Evolutionary conservation across 208 protist genomes (phyloP), one percentile per base, ranked within the genome.

Genomic region (Lotmaria passim): DNA sequence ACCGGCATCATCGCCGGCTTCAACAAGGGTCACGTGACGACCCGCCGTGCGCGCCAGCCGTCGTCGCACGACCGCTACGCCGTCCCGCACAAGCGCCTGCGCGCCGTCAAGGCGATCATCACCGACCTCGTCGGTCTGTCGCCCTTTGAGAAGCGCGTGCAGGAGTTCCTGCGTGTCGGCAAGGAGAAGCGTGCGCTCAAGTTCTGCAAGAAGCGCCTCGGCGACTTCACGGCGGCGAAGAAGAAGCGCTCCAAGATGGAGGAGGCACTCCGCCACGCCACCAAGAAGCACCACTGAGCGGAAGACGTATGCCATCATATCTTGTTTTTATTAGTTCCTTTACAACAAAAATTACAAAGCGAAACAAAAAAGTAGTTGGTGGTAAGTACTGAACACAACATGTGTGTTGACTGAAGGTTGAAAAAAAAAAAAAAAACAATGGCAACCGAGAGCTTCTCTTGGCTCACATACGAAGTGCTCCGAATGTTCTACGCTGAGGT

Each of bases 171-270:
- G 64, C 96, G 94, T 64, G 92, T 98, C 21, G 93, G 93, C 30
- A 96, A 96, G 88, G 96, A 98, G 77, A 98, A 98, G 90, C 91
- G 94, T 67, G 96, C 96, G 47, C 84, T 98, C 38, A 97, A 97
- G 82, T 94, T 94, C 73, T 93, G 89, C 86, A 98, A 98, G 85
- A 96, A 96, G 86, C 89, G 94, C 65, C 87, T 98, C 43, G 94
- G 94, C 34, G 80, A 91, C 82, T 88, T 95, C 74, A 89, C 69
- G 46, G 87, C 85, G 11, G 94, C 90, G 28, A 97, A 97, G 86
- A 98, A 98, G 90, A 93, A 95, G 79, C 89, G 94, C 59, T 55
- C 89, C 44, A 93, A 96, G 87, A 83, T 98, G 76, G 91, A 96
- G 86, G 90, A 96, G 81, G 80, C 86, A 19, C 88, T 98, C 26